phyloP scores from a whole-genome alignment of 805 yeast genomes.

The Teunomyces gatunensis region DNA sequence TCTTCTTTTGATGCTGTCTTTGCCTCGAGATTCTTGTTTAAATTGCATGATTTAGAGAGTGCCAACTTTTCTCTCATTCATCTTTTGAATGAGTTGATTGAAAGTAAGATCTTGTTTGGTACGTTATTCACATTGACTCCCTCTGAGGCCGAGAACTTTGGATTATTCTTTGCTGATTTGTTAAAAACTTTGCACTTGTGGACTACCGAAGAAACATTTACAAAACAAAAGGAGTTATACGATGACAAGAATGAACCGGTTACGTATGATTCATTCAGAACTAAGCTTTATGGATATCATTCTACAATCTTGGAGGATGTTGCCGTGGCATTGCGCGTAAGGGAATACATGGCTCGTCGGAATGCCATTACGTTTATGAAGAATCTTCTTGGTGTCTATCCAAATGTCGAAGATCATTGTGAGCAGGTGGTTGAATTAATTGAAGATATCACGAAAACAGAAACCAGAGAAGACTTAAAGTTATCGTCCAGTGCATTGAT shows the following conservation, averaged over 20 bases:
- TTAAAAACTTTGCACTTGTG: slow-evolving; percentile 49
- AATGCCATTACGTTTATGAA: slow-evolving; percentile 78
- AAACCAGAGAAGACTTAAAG: slow-evolving; percentile 75
- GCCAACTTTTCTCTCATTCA: slow-evolving; percentile 37
- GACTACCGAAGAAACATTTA: slow-evolving; percentile 30
- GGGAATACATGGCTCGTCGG: slow-evolving; percentile 73
- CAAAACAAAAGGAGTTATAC: slow-evolving; percentile 9
- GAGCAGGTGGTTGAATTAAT: slow-evolving; percentile 48
- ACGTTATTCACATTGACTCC: slow-evolving; percentile 70
- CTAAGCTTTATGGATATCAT: slow-evolving; percentile 56
- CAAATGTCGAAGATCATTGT: slow-evolving; percentile 67
- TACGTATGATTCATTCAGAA: slow-evolving; percentile 34
- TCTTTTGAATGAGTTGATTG: slow-evolving; percentile 48
- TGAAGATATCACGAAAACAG: slow-evolving; percentile 47
- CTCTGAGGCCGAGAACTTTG: slow-evolving; percentile 77
- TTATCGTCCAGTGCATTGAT: slow-evolving; percentile 70
- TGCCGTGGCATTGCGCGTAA: slow-evolving; percentile 40
- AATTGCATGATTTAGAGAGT: slow-evolving; percentile 39
- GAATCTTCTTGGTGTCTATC: slow-evolving; percentile 60
- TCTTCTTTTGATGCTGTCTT: slow-evolving; percentile 83
- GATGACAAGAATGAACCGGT: slow-evolving; percentile 6
- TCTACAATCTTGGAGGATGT: slow-evolving; percentile 43
- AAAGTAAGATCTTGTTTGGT: slow-evolving; percentile 47
- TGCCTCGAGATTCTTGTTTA: slow-evolving; percentile 57
- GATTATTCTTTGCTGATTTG: slow-evolving; percentile 63